Evolutionary conservation across 495 filamentous ascomycete species (phyloP).

Genomic region (Penicillium subrubescens): DNA sequence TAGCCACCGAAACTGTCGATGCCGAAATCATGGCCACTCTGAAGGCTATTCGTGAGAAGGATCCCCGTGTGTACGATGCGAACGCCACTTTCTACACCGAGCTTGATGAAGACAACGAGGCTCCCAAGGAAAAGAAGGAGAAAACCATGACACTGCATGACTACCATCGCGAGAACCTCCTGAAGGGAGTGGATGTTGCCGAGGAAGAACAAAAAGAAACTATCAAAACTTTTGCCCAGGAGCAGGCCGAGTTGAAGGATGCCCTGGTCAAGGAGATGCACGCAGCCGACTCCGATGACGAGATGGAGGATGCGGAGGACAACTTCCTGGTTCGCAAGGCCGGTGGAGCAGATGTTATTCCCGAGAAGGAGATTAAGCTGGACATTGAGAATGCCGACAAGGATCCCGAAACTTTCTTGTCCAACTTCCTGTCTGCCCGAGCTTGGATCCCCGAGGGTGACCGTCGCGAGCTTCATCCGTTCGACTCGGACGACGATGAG

Average conservation of each 20-base stretch:
- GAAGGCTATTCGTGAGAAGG: conserved; percentile 82
- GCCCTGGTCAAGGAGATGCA: conserved; percentile 80
- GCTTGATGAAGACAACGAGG: conserved; percentile 48
- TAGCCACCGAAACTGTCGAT: conserved; percentile 81
- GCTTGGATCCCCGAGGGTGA: conserved; percentile 74
- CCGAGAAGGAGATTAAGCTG: conserved; percentile 50
- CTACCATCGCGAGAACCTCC: conserved; percentile 84
- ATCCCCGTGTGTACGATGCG: conserved; percentile 86
- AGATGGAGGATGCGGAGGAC: conserved; percentile 66
- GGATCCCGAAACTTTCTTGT: conserved; percentile 86
- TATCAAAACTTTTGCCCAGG: conserved; percentile 75
- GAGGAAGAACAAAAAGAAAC: conserved; percentile 52
- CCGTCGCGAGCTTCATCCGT: conserved; percentile 63
- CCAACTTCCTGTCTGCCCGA: conserved; percentile 84
- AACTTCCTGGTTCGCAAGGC: conserved; percentile 66
- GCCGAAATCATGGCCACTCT: conserved; percentile 83
- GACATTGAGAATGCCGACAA: conserved; percentile 80
- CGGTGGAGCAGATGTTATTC: conserved; percentile 34
- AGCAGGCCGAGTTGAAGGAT: conserved; percentile 80
- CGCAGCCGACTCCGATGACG: conserved; percentile 52
- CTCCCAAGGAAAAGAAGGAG: conserved; percentile 57
- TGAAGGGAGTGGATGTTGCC: conserved; percentile 62
- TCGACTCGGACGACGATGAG: conserved; percentile 91
- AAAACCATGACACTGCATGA: conserved; percentile 86
- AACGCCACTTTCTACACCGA: conserved; percentile 73